Conservation (phyloP, 2,329 filamentous ascomycete genomes). For the Penicillium glabrum region DNA sequence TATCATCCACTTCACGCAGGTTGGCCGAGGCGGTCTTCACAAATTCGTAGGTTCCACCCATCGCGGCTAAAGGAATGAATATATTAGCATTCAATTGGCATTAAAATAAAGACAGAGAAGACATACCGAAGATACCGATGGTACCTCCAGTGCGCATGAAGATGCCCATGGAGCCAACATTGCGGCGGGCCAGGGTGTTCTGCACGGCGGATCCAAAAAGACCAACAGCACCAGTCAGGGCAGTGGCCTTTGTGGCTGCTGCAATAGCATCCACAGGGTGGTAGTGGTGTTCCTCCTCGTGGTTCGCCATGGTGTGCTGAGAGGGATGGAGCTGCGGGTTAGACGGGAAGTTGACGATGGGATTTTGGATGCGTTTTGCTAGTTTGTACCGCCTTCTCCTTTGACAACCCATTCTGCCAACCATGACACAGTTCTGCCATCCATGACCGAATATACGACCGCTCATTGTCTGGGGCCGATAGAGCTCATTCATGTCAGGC, state of each 20-base stretch:
- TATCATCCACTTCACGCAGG: conserved; percentile 79
- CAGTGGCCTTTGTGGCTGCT: conserved; percentile 62
- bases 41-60: conserved; percentile 77
- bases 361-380: conserved; percentile 32
- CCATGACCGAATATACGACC: background rate
- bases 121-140: conserved; percentile 66
- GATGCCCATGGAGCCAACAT: conserved; percentile 76
- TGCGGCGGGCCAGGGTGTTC: conserved; percentile 81
- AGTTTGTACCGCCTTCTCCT: background rate
- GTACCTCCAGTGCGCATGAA: conserved; percentile 76
- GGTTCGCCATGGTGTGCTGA: conserved; percentile 49
- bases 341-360: conserved; percentile 24
- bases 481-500: background rate
- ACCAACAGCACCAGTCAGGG: conserved; percentile 67
- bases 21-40: conserved; percentile 75
- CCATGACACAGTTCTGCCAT: background rate
- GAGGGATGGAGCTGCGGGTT: conserved; percentile 26
- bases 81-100: conserved; percentile 8
- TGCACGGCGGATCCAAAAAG: conserved; percentile 74
- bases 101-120: conserved; percentile 3
- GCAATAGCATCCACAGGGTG: conserved; percentile 74
- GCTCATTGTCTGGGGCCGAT: background rate
- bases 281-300: conserved; percentile 55
- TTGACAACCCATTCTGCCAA: background rate
- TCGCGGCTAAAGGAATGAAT: conserved; percentile 55